phyloP scores from a whole-genome alignment of 2,329 filamentous ascomycete genomes.

The Bisporella sp. region DNA sequence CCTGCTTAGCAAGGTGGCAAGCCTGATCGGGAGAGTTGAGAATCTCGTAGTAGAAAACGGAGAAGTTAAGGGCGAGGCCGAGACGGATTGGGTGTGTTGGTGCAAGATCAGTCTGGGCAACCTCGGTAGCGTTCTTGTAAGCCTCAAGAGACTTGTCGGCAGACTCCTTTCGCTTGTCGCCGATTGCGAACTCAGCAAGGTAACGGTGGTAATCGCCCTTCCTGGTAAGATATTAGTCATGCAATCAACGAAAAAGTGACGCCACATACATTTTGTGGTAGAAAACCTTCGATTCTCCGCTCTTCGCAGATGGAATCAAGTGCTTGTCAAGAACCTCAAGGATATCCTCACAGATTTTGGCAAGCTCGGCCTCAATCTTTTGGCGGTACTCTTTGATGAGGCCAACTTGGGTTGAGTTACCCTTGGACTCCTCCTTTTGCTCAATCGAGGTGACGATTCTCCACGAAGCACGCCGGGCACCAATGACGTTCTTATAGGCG shows the following conservation, averaged over 20 bases:
- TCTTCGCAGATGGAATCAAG: conserved; percentile 91
- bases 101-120: conserved; percentile 94
- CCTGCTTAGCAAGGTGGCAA: conserved; percentile 98
- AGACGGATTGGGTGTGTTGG: conserved; percentile 98
- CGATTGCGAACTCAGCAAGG: conserved; percentile 86
- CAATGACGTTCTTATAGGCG: conserved; percentile 99
- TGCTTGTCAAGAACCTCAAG: conserved; percentile 89
- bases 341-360: conserved; percentile 97
- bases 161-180: conserved; percentile 85
- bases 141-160: conserved; percentile 86
- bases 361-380: conserved; percentile 97
- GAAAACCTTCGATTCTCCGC: conserved; percentile 98
- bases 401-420: conserved; percentile 85
- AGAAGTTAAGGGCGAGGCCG: conserved; percentile 97
- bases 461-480: conserved; percentile 96
- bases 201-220: conserved; percentile 98
- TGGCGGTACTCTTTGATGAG: conserved; percentile 96
- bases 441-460: conserved; percentile 99
- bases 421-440: conserved; percentile 99
- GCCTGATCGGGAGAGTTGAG: conserved; percentile 95
- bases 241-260: conserved; percentile 4
- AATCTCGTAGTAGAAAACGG: conserved; percentile 99
- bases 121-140: conserved; percentile 99
- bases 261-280: conserved; percentile 92
- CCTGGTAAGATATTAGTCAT: conserved; percentile 42